A percentile compares a stretch with the other conserved stretches of the same genome.
Conservation (phyloP, 1,284 basidiomycete species). For the Cutaneotrichosporon cyanovorans region DNA sequence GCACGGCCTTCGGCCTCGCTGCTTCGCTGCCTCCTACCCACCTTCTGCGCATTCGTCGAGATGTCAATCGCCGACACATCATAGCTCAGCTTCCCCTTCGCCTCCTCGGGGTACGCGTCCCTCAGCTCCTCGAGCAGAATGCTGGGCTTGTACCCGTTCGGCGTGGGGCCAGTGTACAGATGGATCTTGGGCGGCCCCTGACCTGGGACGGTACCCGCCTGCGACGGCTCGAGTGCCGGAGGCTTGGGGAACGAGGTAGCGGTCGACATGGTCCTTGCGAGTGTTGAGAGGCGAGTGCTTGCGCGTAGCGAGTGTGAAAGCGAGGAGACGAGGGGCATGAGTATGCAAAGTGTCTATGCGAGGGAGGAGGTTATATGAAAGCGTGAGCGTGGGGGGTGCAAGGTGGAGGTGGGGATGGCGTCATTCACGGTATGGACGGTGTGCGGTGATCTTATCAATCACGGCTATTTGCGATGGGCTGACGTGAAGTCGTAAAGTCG, state of each 20-base stretch:
- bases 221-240: constrained; percentile 7
- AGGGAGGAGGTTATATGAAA: too few species aligned
- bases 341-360: neutral
- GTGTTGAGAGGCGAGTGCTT: neutral
- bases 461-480: too few species aligned
- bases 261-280: neutral
- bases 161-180: constrained; percentile 59
- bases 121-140: constrained; percentile 64
- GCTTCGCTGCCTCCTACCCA: neutral
- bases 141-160: constrained; percentile 57
- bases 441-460: too few species aligned
- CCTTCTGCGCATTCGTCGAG: constrained; percentile 49
- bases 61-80: constrained; percentile 48
- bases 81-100: constrained; percentile 50
- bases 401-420: too few species aligned
- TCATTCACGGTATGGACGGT: too few species aligned
- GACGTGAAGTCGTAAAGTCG: too few species aligned
- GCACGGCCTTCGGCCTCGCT: neutral
- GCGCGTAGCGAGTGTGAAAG: neutral
- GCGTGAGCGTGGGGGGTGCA: neutral
- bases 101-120: constrained; percentile 49
- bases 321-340: neutral
- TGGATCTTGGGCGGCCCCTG: constrained; percentile 46
- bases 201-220: constrained; percentile 11
- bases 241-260: neutral